Evolutionary conservation across 176 grass and related monocot species (phyloP).

Genomic region (Oryza officinalis): DNA sequence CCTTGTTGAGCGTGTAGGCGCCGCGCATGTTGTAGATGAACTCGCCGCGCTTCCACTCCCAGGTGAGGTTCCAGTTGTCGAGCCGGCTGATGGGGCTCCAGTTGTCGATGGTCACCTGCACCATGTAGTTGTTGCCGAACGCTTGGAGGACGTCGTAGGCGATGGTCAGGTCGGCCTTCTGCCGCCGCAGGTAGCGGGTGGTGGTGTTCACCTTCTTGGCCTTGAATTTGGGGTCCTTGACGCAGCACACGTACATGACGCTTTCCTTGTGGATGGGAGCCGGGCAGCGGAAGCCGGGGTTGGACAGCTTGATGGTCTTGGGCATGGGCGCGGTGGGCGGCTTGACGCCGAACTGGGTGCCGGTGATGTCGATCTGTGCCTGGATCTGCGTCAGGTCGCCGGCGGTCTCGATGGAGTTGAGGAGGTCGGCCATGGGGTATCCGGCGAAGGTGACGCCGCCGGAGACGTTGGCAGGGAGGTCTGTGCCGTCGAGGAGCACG

Average conservation of each 20-base stretch:
- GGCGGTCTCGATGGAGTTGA: constrained; percentile 87
- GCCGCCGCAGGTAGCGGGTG: constrained; percentile 48
- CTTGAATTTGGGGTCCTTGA: constrained; percentile 75
- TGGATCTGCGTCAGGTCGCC: constrained; percentile 71
- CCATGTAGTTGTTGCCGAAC: constrained; percentile 70
- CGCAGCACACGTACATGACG: constrained; percentile 83
- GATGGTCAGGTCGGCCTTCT: constrained; percentile 74
- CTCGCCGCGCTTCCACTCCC: constrained; percentile 95
- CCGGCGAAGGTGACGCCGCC: constrained; percentile 66
- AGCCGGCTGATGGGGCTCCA: constrained; percentile 80
- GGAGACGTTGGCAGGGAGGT: constrained; percentile 65
- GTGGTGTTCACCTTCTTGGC: constrained; percentile 54
- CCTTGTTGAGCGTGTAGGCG: constrained; percentile 75
- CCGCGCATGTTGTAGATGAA: constrained; percentile 86
- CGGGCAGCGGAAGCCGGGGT: constrained; percentile 74
- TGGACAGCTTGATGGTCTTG: constrained; percentile 75
- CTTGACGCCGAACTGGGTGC: constrained; percentile 91
- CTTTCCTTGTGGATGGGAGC: constrained; percentile 50
- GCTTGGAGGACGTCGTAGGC: constrained; percentile 83
- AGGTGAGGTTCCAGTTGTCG: constrained; percentile 96
- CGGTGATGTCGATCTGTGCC: constrained; percentile 67
- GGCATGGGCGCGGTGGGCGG: constrained; percentile 74
- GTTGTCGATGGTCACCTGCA: constrained; percentile 91
- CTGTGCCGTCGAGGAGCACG: constrained; percentile 61
- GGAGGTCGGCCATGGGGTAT: constrained; percentile 70